phyloP scores from a whole-genome alignment of 306 rosid species.

The Morella rubra region DNA sequence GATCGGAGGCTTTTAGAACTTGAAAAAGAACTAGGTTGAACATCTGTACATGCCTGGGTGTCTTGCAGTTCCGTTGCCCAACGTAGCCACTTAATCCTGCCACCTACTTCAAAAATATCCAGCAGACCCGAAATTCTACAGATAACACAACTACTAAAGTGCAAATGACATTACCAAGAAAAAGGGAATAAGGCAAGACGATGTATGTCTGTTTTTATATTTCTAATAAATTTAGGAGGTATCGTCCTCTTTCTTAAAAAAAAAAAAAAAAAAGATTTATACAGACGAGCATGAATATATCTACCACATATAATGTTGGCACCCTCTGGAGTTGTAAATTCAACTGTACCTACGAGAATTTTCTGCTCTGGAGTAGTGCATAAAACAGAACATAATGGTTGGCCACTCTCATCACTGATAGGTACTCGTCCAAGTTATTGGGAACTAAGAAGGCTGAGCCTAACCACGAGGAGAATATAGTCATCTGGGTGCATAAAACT shows the following conservation, averaged over 20 bases:
- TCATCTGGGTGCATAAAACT: too few species aligned
- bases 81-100: slow-evolving; percentile 64
- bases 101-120: slow-evolving; percentile 84
- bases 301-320: neutral
- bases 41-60: slow-evolving; percentile 62
- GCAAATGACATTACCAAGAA: neutral
- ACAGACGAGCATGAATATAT: too few species aligned
- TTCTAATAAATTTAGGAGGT: too few species aligned
- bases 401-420: too few species aligned
- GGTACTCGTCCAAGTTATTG: too few species aligned
- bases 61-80: slow-evolving; percentile 91
- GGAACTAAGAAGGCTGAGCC: neutral
- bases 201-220: too few species aligned
- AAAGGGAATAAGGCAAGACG: neutral
- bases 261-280: too few species aligned
- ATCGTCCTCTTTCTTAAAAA: too few species aligned
- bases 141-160: neutral
- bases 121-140: slow-evolving; percentile 66
- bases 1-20: slow-evolving; percentile 10
- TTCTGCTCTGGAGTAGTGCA: neutral
- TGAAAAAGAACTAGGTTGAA: neutral
- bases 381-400: neutral
- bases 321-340: neutral
- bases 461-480: neutral
- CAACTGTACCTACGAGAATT: neutral